Conservation (phyloP, 2,329 filamentous ascomycete genomes). For the Fusarium succisae region DNA sequence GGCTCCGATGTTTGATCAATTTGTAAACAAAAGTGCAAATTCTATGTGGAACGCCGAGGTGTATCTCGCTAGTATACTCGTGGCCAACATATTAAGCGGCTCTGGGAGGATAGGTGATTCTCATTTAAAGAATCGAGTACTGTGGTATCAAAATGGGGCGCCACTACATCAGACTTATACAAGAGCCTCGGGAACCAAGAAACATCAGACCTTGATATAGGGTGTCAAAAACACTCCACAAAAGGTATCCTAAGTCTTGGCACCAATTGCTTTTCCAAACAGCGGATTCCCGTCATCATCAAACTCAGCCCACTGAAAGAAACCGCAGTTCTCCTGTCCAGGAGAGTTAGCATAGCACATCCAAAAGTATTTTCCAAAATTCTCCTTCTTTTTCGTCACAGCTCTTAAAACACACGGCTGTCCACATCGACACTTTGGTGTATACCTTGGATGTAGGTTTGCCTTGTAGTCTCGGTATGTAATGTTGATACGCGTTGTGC, state of each 20-base stretch:
- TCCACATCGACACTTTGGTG: conserved; percentile 80
- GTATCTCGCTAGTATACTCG: rapidly evolving
- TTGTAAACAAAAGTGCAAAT: neutral
- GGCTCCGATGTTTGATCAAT: neutral
- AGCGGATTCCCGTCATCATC: conserved; percentile 83
- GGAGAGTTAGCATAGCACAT: conserved; percentile 86
- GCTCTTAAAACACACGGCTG: conserved; percentile 77
- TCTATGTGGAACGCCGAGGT: rapidly evolving
- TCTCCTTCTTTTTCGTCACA: conserved; percentile 81
- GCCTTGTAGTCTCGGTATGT: conserved; percentile 90
- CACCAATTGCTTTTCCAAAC: neutral
- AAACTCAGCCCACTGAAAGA: conserved; percentile 88
- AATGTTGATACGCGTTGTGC: conserved; percentile 86
- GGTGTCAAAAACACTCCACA: no score
- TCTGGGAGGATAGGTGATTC: rapidly evolving
- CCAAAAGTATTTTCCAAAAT: conserved; percentile 86
- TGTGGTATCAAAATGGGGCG: neutral
- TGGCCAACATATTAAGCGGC: neutral
- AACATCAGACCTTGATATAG: no score
- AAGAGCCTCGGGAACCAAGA: neutral
- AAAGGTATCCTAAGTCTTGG: neutral
- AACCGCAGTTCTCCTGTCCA: conserved; percentile 74
- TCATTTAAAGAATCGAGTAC: no score
- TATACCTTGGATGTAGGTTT: conserved; percentile 78
- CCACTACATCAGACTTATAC: neutral